A percentile compares a stretch with the other conserved stretches of the same genome.
Conservation (phyloP, 1,284 basidiomycete species). For the Sanghuangporus sanghuang region DNA sequence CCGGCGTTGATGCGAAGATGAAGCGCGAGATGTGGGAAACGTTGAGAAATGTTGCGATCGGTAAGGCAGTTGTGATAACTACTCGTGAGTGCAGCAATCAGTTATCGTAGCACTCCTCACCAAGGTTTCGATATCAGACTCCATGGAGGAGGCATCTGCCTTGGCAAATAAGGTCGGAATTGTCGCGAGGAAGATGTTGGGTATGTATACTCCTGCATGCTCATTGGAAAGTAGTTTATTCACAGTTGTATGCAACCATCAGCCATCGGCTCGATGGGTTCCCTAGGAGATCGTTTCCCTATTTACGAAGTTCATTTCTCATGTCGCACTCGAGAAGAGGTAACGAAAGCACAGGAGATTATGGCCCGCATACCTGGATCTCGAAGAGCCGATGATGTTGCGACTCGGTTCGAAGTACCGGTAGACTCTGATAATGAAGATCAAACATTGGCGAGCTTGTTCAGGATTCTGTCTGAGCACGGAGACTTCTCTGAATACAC, state of each 20-base stretch:
- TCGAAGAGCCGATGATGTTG: conserved; percentile 69
- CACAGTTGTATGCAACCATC: conserved; percentile 7
- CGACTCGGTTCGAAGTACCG: conserved; percentile 74
- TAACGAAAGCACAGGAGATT: conserved; percentile 47
- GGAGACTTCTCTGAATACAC: conserved; percentile 59
- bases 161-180: conserved; percentile 72
- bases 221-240: not conserved
- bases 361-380: conserved; percentile 62
- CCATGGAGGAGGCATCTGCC: conserved; percentile 81
- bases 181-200: conserved; percentile 61
- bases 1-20: conserved; percentile 78
- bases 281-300: conserved; percentile 60
- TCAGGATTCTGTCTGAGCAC: conserved; percentile 45
- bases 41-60: conserved; percentile 54
- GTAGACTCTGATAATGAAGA: conserved; percentile 28
- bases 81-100: conserved; percentile 46
- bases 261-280: conserved; percentile 65
- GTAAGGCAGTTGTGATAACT: conserved; percentile 65
- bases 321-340: conserved; percentile 56
- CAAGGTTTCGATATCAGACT: conserved; percentile 43
- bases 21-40: conserved; percentile 82
- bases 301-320: conserved; percentile 78
- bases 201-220: conserved; percentile 31
- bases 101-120: not conserved
- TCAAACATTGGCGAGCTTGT: conserved; percentile 52